A percentile compares a stretch with the other conserved stretches of the same genome.
phyloP scores from a whole-genome alignment of 768 basidiomycete genomes.

The Amanita muscaria region DNA sequence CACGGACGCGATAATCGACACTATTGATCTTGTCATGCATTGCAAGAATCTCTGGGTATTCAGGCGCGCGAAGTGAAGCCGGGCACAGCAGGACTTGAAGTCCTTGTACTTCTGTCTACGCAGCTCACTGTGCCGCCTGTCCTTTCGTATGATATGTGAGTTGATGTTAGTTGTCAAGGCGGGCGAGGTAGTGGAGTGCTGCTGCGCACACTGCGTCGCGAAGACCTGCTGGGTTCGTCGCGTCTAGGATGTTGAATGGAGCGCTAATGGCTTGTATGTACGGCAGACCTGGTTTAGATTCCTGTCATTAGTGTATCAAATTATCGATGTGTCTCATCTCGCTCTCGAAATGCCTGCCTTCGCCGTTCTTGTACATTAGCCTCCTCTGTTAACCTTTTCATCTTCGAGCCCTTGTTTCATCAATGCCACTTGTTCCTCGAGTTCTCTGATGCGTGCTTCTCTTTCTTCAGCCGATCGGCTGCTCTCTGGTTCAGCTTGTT shows the following conservation, averaged over 20 bases:
- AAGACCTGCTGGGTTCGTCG: not conserved
- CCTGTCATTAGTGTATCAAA: too few relatives aligned
- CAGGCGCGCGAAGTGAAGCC: conserved; percentile 49
- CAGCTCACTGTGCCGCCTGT: conserved; percentile 2
- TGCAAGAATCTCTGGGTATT: conserved; percentile 32
- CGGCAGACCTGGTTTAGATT: too few relatives aligned
- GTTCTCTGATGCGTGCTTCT: conserved; percentile 43
- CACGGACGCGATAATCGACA: conserved; percentile 39
- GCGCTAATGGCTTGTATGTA: too few relatives aligned
- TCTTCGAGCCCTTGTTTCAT: conserved; percentile 52
- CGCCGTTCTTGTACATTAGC: conserved; percentile 56
- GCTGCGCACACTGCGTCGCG: conserved; percentile 1
- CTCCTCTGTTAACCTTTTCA: conserved; percentile 54
- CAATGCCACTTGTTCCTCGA: conserved; percentile 56
- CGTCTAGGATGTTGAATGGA: not conserved
- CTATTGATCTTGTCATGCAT: conserved; percentile 32
- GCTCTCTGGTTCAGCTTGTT: conserved; percentile 42
- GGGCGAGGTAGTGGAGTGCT: not conserved
- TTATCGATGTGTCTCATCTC: too few relatives aligned
- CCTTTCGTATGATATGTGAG: conserved; percentile 7
- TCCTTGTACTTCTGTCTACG: not conserved
- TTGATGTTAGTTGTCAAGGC: conserved; percentile 1
- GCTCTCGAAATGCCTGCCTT: conserved; percentile 45
- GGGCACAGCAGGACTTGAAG: not conserved
- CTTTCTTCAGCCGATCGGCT: conserved; percentile 38